phyloP scores from a whole-genome alignment of 345 rosid genomes.

The Hirschfeldia incana region DNA sequence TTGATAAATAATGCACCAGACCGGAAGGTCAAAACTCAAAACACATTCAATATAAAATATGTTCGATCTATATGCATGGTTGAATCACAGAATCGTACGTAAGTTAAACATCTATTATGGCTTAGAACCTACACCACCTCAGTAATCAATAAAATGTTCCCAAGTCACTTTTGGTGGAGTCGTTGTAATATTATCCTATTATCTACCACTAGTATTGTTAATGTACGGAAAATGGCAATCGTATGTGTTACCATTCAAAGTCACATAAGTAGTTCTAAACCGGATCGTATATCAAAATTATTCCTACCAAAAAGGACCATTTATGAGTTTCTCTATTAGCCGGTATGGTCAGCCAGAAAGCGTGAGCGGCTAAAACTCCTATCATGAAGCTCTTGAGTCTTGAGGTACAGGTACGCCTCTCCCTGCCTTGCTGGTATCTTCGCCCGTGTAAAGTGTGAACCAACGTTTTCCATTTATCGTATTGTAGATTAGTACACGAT shows the following conservation, averaged over 20 bases:
- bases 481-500: slow-evolving; percentile 6
- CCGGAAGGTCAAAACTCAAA: background rate
- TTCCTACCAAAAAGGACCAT: background rate
- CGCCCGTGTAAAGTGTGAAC: slow-evolving; percentile 64
- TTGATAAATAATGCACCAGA: background rate
- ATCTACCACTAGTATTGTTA: background rate
- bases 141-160: background rate
- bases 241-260: background rate
- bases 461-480: slow-evolving; percentile 95
- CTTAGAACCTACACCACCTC: background rate
- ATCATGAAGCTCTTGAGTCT: slow-evolving; percentile 34
- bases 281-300: background rate
- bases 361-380: slow-evolving; percentile 80
- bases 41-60: background rate
- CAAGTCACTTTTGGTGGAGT: background rate
- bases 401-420: slow-evolving; percentile 75
- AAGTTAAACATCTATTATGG: background rate
- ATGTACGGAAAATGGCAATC: background rate
- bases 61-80: background rate
- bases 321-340: background rate
- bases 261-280: background rate
- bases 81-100: background rate
- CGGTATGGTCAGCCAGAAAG: slow-evolving; percentile 63
- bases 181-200: background rate
- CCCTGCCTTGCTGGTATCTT: slow-evolving; percentile 89